These are phyloP conservation scores for Fusarium dimerum DNA, from an alignment of 2,329 filamentous ascomycete species.

Conservation along the genomic window DNA sequence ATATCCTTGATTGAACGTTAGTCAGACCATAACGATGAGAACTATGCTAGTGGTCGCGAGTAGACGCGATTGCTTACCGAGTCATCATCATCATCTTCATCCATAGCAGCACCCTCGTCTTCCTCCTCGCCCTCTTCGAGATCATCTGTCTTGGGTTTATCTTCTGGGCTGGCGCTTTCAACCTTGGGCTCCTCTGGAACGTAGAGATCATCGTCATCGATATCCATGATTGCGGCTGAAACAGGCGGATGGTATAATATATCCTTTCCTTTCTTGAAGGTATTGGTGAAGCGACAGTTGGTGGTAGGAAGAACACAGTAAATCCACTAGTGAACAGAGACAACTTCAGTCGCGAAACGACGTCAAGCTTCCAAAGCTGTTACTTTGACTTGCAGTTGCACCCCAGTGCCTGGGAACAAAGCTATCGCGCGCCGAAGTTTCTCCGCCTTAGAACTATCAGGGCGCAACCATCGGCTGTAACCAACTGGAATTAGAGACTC, in stretches of 20 bases:
- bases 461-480: no score
- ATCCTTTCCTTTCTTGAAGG: background rate
- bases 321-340: constrained; percentile 1
- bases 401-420: constrained; percentile 3
- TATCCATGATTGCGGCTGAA: constrained; percentile 53
- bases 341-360: background rate
- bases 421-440: constrained; percentile 29
- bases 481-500: constrained; percentile 11
- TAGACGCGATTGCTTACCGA: constrained; percentile 24
- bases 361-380: constrained; percentile 12
- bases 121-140: constrained; percentile 66
- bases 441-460: constrained; percentile 20
- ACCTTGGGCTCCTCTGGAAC: constrained; percentile 57
- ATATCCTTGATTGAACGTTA: constrained; percentile 51
- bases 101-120: constrained; percentile 61
- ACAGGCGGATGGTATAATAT: background rate
- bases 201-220: constrained; percentile 70
- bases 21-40: constrained; percentile 4
- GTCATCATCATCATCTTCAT: constrained; percentile 60
- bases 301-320: background rate
- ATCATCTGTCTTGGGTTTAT: constrained; percentile 49
- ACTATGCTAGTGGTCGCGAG: no score
- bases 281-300: background rate
- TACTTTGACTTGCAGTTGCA: constrained; percentile 3
- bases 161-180: constrained; percentile 31